A percentile compares a stretch with the other conserved stretches of the same genome.
These are phyloP conservation scores for Coffea canephora DNA, from an alignment of 257 asterid species.

Conservation along the genomic window DNA sequence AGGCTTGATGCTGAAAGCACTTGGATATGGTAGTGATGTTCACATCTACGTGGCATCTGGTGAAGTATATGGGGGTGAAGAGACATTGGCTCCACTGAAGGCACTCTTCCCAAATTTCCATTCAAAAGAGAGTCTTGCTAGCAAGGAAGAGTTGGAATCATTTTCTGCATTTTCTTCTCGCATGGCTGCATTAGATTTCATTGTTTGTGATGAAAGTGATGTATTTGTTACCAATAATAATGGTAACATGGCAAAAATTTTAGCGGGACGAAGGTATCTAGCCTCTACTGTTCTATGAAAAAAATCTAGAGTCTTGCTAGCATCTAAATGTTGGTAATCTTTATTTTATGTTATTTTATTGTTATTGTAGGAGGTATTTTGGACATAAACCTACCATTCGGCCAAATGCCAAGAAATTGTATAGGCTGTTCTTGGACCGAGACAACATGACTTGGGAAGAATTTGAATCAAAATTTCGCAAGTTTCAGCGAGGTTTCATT, in stretches of 20 bases:
- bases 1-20: constrained; percentile 89
- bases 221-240: constrained; percentile 96
- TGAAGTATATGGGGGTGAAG: constrained; percentile 94
- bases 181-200: constrained; percentile 93
- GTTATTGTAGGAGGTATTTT: constrained; percentile 77
- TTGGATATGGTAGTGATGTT: constrained; percentile 77
- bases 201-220: constrained; percentile 92
- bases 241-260: constrained; percentile 96
- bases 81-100: constrained; percentile 83
- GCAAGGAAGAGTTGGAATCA: constrained; percentile 63
- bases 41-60: constrained; percentile 97
- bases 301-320: not conserved
- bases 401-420: constrained; percentile 84
- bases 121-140: constrained; percentile 79
- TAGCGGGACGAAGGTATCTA: constrained; percentile 88
- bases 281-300: no score
- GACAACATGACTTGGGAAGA: constrained; percentile 76
- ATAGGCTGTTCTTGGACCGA: constrained; percentile 56
- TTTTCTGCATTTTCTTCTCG: constrained; percentile 89
- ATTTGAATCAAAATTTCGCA: constrained; percentile 51
- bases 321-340: not conserved
- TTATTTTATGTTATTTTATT: constrained; percentile 7
- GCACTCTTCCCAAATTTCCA: constrained; percentile 89
- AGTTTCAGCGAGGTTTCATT: constrained; percentile 78
- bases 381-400: constrained; percentile 98